Base-by-base conservation (phyloP, 2,329 filamentous ascomycete species). In the Rutstroemia sydowiana region DNA sequence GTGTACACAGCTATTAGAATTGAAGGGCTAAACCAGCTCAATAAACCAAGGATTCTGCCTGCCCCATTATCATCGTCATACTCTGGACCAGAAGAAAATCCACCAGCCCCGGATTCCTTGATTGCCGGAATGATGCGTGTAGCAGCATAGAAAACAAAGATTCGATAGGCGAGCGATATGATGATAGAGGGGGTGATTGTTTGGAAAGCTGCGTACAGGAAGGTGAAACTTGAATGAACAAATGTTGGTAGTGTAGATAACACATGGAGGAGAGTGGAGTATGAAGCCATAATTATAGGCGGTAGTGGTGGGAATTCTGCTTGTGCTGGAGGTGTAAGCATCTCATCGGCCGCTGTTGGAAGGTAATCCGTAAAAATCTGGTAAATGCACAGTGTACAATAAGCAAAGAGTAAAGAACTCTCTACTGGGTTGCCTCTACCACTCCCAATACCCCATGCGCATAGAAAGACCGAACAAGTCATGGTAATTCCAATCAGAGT, bases 281-380 rank as follows among this genome's bases (percentile, higher is more conserved):
- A 97, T 6, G 91, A 96, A 5, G 92, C 93, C 92, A 97, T 97
- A 68, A 98, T 92, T 58, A 97, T 90, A 1, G 93, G 93, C 13
- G 93, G 93, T 40, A 98, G 76, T n/a, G 93, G 93, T 36, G 93
- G 93, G 56, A 97, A 93, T 23, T 95, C 91, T n/a, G 87, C 83
- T 55, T 95, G 86, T 13, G 79, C 66, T 13, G 77, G 71, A 14
- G 72, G 71, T 43, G 76, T 76, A 3, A 75, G 70, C 2, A 74
- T 71, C 28, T 81, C 77, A 30, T 77, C 73, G 26, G 78, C 74
- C n/a, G 78, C 82, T 16, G 78, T 70, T 4, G 93, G 90, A 60
- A 92, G 82, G 71, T 97, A 97, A 71, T 98, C 93, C 63, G 93
- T 98, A 70, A 97, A 97, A 69, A 97, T 97, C 70, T 98, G 93